Evolutionary conservation across 108 stramenopile genomes (phyloP).

Genomic region (Nitzschia palea): DNA sequence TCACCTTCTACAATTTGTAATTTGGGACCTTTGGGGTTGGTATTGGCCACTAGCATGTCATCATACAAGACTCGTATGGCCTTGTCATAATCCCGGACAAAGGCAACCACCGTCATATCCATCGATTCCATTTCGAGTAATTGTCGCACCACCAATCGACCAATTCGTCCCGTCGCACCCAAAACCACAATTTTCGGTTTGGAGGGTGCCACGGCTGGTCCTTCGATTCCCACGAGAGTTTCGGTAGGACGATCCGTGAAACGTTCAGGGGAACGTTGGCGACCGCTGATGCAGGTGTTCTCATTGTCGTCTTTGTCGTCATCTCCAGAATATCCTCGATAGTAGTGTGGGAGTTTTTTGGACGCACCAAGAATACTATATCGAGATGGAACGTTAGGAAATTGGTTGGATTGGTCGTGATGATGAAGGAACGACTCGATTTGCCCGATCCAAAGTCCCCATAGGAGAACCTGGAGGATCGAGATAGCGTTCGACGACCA

Average conservation of each 20-base stretch:
- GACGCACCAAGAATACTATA: no score
- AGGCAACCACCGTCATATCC: slow-evolving; percentile 72
- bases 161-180: slow-evolving; percentile 65
- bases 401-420: no score
- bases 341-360: no score
- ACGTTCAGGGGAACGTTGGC: slow-evolving; percentile 11
- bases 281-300: background rate
- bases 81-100: slow-evolving; percentile 54
- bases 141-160: slow-evolving; percentile 53
- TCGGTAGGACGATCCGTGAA: slow-evolving; percentile 26
- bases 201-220: slow-evolving; percentile 23
- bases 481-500: no score
- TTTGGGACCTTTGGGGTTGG: slow-evolving; percentile 39
- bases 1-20: slow-evolving; percentile 61
- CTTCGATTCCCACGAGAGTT: slow-evolving; percentile 24
- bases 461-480: no score
- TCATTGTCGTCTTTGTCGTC: background rate
- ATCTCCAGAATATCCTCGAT: background rate
- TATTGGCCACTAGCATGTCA: slow-evolving; percentile 24
- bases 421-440: no score
- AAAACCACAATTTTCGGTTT: slow-evolving; percentile 65
- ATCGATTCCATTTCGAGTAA: slow-evolving; percentile 36
- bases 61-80: slow-evolving; percentile 56
- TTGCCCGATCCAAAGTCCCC: no score
- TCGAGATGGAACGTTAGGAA: no score